phyloP scores from a whole-genome alignment of 257 asterid species.

The Haberlea rhodopensis region DNA sequence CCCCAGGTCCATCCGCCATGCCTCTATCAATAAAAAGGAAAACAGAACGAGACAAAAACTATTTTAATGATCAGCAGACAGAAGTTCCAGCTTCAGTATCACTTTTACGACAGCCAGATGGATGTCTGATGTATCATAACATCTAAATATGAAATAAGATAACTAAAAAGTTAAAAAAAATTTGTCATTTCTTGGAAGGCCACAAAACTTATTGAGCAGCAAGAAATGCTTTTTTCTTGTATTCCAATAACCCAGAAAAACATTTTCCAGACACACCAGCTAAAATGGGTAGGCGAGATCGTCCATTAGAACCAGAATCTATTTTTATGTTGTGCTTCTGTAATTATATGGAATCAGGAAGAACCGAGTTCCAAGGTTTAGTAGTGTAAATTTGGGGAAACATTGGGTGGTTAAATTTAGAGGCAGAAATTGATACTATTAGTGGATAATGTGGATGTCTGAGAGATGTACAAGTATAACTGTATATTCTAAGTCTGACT shows the following conservation, averaged over 20 bases:
- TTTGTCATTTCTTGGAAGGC: not conserved
- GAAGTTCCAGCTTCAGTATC: conserved; percentile 2
- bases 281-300: not conserved
- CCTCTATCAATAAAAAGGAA: conserved; percentile 49
- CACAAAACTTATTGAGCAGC: not conserved
- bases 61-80: conserved; percentile 15
- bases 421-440: not conserved
- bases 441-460: not conserved
- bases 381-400: not conserved
- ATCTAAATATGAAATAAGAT: conserved; percentile 18
- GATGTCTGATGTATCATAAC: conserved; percentile 14
- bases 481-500: not conserved
- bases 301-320: conserved; percentile 1
- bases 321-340: not conserved
- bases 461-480: not conserved
- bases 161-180: not conserved
- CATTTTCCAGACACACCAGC: conserved; percentile 8
- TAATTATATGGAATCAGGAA: not conserved
- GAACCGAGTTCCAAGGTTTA: not conserved
- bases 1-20: conserved; percentile 99
- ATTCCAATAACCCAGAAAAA: conserved; percentile 6
- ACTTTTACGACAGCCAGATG: not conserved
- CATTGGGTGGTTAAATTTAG: not conserved
- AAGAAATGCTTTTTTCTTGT: conserved; percentile 8
- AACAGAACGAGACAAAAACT: conserved; percentile 18